Base-by-base conservation (phyloP, 352 stramenopile species). In the Elongisporangium prolatum region DNA sequence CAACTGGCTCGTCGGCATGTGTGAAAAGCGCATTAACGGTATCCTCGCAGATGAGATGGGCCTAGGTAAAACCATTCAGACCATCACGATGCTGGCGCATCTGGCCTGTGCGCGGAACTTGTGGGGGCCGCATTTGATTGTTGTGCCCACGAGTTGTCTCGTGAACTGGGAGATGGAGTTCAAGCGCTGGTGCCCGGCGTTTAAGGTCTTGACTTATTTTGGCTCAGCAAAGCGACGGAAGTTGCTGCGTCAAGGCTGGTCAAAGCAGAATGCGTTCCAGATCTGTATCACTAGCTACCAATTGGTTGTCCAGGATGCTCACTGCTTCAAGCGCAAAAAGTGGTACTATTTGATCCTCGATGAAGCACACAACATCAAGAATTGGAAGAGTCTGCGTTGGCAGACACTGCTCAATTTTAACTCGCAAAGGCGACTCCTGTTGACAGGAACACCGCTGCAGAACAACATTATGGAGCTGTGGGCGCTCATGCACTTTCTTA, bases 281-380 rank as follows among this genome's bases (percentile, higher is more conserved):
- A 88, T 99, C 37, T 97, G 97, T 54, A 98, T 99, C 48, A 99
- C 97, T 9, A 98, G 93, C 37, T 99, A 99, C 72, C 96, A 99
- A 61, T 79, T 99, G 13, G 96, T 97, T 11, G 95, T 99, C 3
- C 94, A 99, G 67, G 97, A 99, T 71, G 86, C 96, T 4, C 93
- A 96, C 61, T 96, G 94, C 51, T 99, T 99, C 66, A 98, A 98
- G 61, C 80, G 97, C 28, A 99, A 98, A 61, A 98, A 98, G 60
- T 99, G 97, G 97, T 99, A 99, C 66, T 99, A 99, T 67, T 63
- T 99, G 8, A 98, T 99, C 52, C 68, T 99, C 3, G 97, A 99
- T 55, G 97, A 99, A 80, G 98, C 97, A 3, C 97, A 99, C 70
- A 98, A 99, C 65, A 99, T 99, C 70, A 99, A 99, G 71, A 99